phyloP scores from a whole-genome alignment of 2,329 filamentous ascomycete genomes.

The Fonsecaea nubica region DNA sequence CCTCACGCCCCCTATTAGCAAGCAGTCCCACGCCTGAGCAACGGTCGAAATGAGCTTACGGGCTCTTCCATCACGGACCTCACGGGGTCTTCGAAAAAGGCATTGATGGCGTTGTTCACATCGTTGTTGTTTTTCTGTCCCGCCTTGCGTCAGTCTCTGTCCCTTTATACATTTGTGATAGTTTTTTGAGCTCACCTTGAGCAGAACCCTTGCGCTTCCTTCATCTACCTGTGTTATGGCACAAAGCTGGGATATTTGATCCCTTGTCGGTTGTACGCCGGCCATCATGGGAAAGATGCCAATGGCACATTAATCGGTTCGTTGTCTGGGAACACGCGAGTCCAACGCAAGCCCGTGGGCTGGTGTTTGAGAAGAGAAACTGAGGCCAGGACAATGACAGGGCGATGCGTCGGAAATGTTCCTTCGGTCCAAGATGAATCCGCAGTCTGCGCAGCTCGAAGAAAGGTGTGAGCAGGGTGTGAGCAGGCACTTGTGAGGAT shows the following conservation, averaged over 20 bases:
- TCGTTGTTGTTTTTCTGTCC: conserved; percentile 53
- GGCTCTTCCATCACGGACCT: conserved; percentile 28
- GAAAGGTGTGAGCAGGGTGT: not conserved
- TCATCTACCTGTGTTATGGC: conserved; percentile 30
- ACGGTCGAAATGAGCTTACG: conserved; percentile 9
- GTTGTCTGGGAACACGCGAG: not conserved
- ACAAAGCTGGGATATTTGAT: conserved; percentile 30
- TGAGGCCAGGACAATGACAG: not conserved
- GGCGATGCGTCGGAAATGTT: not conserved
- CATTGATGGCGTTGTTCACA: conserved; percentile 55
- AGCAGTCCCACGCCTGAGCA: not conserved
- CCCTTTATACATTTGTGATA: not conserved
- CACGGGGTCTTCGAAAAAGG: conserved; percentile 54
- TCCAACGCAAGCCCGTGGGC: not conserved
- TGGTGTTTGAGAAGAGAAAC: not conserved
- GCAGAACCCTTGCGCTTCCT: conserved; percentile 27
- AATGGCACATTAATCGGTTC: not conserved
- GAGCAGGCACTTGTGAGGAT: not conserved
- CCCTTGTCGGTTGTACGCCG: conserved; percentile 24
- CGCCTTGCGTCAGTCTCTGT: not conserved
- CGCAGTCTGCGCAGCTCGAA: not conserved
- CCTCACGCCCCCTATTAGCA: conserved; percentile 5
- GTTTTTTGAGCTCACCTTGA: conserved; percentile 22
- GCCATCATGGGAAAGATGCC: conserved; percentile 22
- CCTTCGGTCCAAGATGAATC: not conserved